phyloP scores from a whole-genome alignment of 2,329 filamentous ascomycete genomes.

The Talaromyces marneffei region DNA sequence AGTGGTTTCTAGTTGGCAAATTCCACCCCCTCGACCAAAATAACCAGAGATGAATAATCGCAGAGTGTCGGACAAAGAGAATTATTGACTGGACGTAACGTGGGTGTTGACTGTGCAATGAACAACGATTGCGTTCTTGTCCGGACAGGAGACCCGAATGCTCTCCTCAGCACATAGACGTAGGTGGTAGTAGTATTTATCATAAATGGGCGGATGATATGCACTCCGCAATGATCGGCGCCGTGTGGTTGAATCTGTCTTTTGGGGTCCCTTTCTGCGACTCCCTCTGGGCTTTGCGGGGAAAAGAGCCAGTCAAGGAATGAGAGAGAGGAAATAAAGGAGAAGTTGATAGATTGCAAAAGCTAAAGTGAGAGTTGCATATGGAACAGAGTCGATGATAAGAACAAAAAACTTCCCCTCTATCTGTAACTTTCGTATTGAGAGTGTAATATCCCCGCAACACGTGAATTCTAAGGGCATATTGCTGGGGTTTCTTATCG shows the following conservation, averaged over 20 bases:
- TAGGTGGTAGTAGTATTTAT: background rate
- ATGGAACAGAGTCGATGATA: background rate
- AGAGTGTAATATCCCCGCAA: constrained; percentile 9
- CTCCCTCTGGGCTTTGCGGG: background rate
- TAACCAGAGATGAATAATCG: background rate
- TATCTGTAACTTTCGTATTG: background rate
- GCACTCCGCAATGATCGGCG: constrained; percentile 2
- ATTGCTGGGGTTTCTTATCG: background rate
- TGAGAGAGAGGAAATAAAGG: background rate
- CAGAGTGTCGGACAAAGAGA: background rate
- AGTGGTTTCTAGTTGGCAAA: background rate
- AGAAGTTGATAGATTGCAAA: background rate
- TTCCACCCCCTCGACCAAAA: background rate
- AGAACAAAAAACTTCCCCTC: constrained; percentile 1
- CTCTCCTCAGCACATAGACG: background rate
- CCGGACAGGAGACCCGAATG: constrained; percentile 1
- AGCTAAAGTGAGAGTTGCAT: background rate
- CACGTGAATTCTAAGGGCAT: constrained; percentile 5
- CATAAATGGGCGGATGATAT: background rate
- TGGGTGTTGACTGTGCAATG: background rate
- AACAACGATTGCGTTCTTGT: constrained; percentile 2
- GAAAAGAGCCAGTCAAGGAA: background rate
- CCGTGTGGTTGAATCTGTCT: background rate
- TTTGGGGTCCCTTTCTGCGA: background rate
- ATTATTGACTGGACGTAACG: background rate